A percentile compares a stretch with the other conserved stretches of the same genome.
phyloP scores from a whole-genome alignment of 23 red algal species.

The Chondrus crispus region DNA sequence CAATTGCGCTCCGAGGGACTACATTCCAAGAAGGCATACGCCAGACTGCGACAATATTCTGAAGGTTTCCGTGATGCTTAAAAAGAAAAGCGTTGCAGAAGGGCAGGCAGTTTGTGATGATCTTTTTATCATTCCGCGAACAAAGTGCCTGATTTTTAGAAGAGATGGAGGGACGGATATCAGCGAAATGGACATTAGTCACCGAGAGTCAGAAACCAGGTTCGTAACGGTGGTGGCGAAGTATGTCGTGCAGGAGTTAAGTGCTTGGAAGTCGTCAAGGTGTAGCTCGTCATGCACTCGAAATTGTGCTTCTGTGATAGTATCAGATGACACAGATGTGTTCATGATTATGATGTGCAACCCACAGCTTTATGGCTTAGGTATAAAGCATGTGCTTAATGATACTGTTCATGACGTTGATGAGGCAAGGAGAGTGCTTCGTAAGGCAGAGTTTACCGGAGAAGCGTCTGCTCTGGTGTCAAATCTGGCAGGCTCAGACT shows the following conservation, averaged over 20 bases:
- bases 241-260: not conserved
- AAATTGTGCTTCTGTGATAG: not conserved
- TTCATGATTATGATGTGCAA: not conserved
- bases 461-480: not conserved
- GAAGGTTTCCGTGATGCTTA: no score
- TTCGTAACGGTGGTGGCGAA: not conserved
- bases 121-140: no score
- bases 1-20: not conserved
- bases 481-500: not conserved
- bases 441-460: not conserved
- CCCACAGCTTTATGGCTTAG: not conserved
- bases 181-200: no score
- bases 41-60: no score
- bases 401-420: not conserved
- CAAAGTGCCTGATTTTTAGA: no score
- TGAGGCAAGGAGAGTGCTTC: not conserved
- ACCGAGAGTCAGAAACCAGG: no score
- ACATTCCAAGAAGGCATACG: no score
- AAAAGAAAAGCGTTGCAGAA: no score
- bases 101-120: no score
- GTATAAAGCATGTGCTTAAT: not conserved
- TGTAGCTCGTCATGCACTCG: no score
- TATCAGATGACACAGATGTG: constrained; percentile 1
- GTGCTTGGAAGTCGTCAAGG: not conserved
- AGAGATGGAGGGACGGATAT: no score